These are phyloP conservation scores for Colletotrichum abscissum DNA, from an alignment of 2,329 filamentous ascomycete species.

Conservation along the genomic window DNA sequence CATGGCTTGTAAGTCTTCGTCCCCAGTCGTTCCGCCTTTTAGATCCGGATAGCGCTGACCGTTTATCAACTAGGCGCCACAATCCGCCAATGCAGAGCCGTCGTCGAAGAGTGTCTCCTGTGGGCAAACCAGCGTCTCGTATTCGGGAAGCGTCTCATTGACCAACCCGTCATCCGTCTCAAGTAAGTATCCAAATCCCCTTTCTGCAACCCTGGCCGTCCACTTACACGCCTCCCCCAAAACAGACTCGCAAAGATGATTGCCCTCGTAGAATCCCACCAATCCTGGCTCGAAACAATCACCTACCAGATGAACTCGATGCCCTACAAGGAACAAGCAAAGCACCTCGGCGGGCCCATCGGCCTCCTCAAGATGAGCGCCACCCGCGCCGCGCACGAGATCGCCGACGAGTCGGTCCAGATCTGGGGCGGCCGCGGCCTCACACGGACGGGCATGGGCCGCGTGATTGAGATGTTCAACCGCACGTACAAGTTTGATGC, in stretches of 20 bases:
- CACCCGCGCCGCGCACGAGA: constrained; percentile 82
- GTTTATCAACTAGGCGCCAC: constrained; percentile 51
- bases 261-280: constrained; percentile 81
- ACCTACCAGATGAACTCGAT: constrained; percentile 91
- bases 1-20: constrained; percentile 69
- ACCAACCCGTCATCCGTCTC: constrained; percentile 84
- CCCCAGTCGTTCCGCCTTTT: no score
- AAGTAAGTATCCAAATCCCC: constrained; percentile 62
- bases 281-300: constrained; percentile 86
- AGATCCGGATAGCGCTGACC: no score
- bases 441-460: constrained; percentile 86
- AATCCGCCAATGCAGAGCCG: constrained; percentile 72
- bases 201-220: constrained; percentile 7
- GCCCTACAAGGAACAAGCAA: constrained; percentile 80
- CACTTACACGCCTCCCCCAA: constrained; percentile 18
- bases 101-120: constrained; percentile 87
- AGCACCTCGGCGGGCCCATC: constrained; percentile 82
- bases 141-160: constrained; percentile 83
- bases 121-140: constrained; percentile 90
- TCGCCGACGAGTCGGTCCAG: constrained; percentile 85
- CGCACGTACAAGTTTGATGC: constrained; percentile 85
- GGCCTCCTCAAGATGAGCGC: constrained; percentile 83
- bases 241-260: constrained; percentile 85
- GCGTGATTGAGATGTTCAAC: constrained; percentile 85
- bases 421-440: constrained; percentile 87